Evolutionary conservation across 306 rosid genomes (phyloP).

Genomic region (Cucumis cinereus): DNA sequence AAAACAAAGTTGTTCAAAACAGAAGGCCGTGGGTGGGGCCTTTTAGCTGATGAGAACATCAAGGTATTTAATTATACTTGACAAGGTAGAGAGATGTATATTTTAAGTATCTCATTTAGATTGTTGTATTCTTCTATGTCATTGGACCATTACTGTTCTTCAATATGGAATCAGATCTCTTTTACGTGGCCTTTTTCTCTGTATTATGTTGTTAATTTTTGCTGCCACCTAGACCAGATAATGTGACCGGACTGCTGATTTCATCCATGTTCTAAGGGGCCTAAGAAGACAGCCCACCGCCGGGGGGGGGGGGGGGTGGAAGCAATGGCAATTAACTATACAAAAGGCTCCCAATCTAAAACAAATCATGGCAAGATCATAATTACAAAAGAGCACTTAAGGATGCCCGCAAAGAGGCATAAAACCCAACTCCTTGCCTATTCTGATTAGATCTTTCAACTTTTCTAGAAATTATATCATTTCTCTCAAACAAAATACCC

Average conservation of each 20-base stretch:
- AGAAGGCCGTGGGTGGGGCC: conserved; percentile 94
- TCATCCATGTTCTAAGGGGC: no score
- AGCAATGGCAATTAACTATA: no score
- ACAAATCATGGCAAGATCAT: no score
- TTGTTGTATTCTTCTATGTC: neutral
- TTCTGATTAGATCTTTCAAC: no score
- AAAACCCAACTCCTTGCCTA: no score
- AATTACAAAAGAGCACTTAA: no score
- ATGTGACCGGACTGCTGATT: neutral
- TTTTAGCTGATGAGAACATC: conserved; percentile 69
- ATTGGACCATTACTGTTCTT: neutral
- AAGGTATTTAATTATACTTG: conserved; percentile 35
- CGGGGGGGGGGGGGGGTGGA: no score
- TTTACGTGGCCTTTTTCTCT: neutral
- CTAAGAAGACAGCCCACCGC: no score
- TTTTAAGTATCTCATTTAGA: neutral
- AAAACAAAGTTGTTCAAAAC: conserved; percentile 79
- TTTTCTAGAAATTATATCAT: no score
- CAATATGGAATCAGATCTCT: neutral
- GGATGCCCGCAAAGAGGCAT: no score
- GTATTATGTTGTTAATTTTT: neutral
- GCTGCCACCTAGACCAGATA: neutral
- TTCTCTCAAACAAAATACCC: no score
- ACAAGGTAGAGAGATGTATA: neutral
- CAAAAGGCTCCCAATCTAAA: no score